phyloP scores from a whole-genome alignment of 2,329 filamentous ascomycete genomes.

The Ophiosphaerella narmari region DNA sequence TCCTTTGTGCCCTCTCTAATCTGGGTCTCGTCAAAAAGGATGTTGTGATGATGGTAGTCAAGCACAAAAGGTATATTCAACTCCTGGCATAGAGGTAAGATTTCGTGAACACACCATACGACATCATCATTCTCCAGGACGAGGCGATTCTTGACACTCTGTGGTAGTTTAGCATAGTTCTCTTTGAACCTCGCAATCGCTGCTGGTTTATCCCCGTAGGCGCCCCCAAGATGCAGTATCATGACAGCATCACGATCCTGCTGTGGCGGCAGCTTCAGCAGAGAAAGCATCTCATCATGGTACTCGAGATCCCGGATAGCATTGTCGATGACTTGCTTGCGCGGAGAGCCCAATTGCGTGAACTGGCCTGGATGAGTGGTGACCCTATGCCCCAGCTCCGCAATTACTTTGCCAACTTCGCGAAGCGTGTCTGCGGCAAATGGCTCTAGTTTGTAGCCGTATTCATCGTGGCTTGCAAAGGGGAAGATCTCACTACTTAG shows the following conservation, averaged over 20 bases:
- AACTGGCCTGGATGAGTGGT: slow-evolving; percentile 90
- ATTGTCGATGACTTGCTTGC: slow-evolving; percentile 74
- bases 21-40: slow-evolving; percentile 74
- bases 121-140: slow-evolving; percentile 97
- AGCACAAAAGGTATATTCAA: slow-evolving; percentile 91
- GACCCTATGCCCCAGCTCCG: slow-evolving; percentile 78
- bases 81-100: slow-evolving; percentile 88
- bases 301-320: slow-evolving; percentile 84
- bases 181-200: slow-evolving; percentile 77
- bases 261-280: slow-evolving; percentile 78
- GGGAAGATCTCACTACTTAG: slow-evolving; percentile 97
- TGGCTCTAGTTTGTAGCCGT: slow-evolving; percentile 82
- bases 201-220: slow-evolving; percentile 82
- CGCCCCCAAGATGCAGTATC: slow-evolving; percentile 91
- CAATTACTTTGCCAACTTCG: slow-evolving; percentile 76
- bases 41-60: slow-evolving; percentile 96
- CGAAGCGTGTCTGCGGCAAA: slow-evolving; percentile 80
- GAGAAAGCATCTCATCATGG: slow-evolving; percentile 80
- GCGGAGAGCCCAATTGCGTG: slow-evolving; percentile 86
- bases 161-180: slow-evolving; percentile 71
- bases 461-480: slow-evolving; percentile 84
- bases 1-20: slow-evolving; percentile 84
- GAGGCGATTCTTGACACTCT: slow-evolving; percentile 75
- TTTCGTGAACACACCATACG: slow-evolving; percentile 86
- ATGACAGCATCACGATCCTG: slow-evolving; percentile 85